Conservation (phyloP, 768 basidiomycete species). For the Boletus speciosus region DNA sequence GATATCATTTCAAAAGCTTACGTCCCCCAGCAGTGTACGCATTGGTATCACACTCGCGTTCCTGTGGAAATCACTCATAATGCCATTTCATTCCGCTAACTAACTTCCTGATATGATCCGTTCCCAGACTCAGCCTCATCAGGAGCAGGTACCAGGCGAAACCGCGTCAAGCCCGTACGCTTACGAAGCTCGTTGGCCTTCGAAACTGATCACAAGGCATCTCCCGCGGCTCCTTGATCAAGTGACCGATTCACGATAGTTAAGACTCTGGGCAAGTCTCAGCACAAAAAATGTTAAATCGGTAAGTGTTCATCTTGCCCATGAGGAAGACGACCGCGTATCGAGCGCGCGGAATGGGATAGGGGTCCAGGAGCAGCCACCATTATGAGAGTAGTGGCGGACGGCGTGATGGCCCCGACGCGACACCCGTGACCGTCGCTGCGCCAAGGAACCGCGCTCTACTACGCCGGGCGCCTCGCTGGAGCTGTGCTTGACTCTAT, state of each 20-base stretch:
- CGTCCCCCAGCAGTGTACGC: no score
- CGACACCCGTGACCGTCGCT: not conserved
- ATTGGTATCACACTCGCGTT: not conserved
- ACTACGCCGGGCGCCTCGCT: no score
- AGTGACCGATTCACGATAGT: no score
- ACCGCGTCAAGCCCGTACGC: no score
- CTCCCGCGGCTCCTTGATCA: not conserved
- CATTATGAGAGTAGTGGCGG: conserved; percentile 4
- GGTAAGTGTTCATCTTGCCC: not conserved
- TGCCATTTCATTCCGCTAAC: not conserved
- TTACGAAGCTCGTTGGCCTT: not conserved
- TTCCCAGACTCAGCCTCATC: not conserved
- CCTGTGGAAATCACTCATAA: not conserved
- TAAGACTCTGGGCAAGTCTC: not conserved
- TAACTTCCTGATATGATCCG: not conserved
- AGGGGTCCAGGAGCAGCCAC: not conserved
- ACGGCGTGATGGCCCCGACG: not conserved
- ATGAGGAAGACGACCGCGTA: not conserved
- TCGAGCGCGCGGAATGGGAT: not conserved
- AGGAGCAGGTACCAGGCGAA: not conserved
- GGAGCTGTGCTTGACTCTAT: not conserved
- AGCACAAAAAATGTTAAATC: not conserved
- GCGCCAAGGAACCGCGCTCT: not conserved
- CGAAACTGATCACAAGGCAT: not conserved
- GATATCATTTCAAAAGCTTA: no score